These are phyloP conservation scores for Russula olivacea DNA, from an alignment of 768 basidiomycete genomes.

Conservation along the genomic window DNA sequence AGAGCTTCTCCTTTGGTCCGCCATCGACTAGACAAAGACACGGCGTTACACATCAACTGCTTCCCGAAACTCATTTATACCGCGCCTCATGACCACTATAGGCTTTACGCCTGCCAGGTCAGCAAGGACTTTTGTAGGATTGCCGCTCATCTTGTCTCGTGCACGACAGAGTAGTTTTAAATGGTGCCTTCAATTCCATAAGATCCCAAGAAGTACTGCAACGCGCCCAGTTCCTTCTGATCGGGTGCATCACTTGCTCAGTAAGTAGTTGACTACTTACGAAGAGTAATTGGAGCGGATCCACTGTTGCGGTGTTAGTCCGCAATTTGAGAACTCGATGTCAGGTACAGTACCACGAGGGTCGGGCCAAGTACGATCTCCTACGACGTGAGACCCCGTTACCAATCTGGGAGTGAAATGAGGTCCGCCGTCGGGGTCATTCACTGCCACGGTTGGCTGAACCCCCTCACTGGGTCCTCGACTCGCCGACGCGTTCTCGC, in stretches of 20 bases:
- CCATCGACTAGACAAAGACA: not conserved
- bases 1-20: not conserved
- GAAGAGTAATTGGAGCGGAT: no score
- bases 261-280: not conserved
- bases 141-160: not conserved
- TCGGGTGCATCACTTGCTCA: not conserved
- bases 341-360: not conserved
- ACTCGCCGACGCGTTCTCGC: slow-evolving; percentile 60
- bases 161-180: not conserved
- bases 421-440: not conserved
- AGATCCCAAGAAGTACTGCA: not conserved
- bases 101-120: not conserved
- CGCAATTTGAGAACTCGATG: not conserved
- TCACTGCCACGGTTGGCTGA: not conserved
- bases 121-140: not conserved
- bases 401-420: not conserved
- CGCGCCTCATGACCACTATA: not conserved
- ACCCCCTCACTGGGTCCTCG: slow-evolving; percentile 25
- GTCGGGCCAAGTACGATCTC: no score
- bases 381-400: not conserved
- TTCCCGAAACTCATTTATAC: not conserved
- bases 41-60: not conserved
- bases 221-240: not conserved
- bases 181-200: not conserved
- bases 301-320: not conserved